Conservation (phyloP, 2,329 filamentous ascomycete species). For the Coniochaeta sp. region DNA sequence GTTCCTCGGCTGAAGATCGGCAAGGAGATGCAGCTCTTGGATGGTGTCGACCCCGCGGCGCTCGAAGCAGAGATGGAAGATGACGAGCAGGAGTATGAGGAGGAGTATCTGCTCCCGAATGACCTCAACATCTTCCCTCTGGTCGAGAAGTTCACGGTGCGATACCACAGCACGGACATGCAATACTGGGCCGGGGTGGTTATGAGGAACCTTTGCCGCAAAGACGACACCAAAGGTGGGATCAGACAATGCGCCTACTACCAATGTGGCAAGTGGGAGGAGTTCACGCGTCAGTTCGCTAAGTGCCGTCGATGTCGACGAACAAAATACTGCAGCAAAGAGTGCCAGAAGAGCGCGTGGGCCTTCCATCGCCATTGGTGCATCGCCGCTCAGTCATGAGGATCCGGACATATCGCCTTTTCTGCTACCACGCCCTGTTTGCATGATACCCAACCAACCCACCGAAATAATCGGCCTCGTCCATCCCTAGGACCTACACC, state of each 20-base stretch:
- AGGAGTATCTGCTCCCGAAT: slow-evolving; percentile 86
- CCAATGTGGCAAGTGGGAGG: slow-evolving; percentile 97
- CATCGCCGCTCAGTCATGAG: slow-evolving; percentile 58
- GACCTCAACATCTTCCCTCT: slow-evolving; percentile 98
- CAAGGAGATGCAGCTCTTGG: slow-evolving; percentile 72
- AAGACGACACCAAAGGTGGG: slow-evolving; percentile 89
- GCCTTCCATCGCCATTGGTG: slow-evolving; percentile 98
- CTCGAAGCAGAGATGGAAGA: slow-evolving; percentile 22
- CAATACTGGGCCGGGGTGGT: slow-evolving; percentile 99
- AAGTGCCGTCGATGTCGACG: slow-evolving; percentile 94
- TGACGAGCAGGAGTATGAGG: slow-evolving; percentile 60
- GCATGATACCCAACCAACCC: slow-evolving; percentile 15
- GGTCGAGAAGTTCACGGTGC: slow-evolving; percentile 95
- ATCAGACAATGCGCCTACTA: slow-evolving; percentile 98
- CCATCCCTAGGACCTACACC: slow-evolving; percentile 9
- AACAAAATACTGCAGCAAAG: slow-evolving; percentile 99
- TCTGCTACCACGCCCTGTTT: slow-evolving; percentile 6
- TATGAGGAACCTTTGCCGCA: slow-evolving; percentile 97
- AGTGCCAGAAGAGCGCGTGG: slow-evolving; percentile 99
- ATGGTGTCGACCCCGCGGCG: slow-evolving; percentile 50
- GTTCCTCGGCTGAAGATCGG: slow-evolving; percentile 89
- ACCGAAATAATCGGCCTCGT: slow-evolving; percentile 2
- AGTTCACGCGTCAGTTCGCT: slow-evolving; percentile 92
- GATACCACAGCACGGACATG: slow-evolving; percentile 94
- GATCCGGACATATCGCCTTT: not conserved